Percentiles rank a stretch among this genome's conserved stretches.
Conservation (phyloP, 352 stramenopile species). For the Phytophthora tentaculata region DNA sequence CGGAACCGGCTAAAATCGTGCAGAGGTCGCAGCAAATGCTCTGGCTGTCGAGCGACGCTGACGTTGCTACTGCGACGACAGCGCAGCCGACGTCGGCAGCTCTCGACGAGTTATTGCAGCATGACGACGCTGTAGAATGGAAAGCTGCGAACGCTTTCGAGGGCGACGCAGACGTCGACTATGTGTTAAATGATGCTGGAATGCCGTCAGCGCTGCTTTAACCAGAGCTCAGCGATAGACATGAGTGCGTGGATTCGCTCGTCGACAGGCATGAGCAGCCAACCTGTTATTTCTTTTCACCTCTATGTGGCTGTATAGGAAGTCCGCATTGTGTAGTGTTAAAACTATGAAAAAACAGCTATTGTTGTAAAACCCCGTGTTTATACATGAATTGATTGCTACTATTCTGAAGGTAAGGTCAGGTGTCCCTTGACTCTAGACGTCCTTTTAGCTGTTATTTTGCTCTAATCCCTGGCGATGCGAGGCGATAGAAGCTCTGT, state of each 20-base stretch:
- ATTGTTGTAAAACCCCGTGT: conserved; percentile 2
- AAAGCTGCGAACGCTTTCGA: conserved; percentile 33
- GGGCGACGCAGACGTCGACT: conserved; percentile 22
- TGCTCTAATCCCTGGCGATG: conserved; percentile 12
- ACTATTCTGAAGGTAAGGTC: too few relatives aligned
- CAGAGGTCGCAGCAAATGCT: conserved; percentile 7
- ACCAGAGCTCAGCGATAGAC: conserved; percentile 22
- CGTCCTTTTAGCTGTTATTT: conserved; percentile 13
- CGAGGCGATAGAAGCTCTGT: background rate
- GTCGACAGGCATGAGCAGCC: conserved; percentile 21
- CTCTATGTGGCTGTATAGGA: conserved; percentile 25
- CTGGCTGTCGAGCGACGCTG: conserved; percentile 16
- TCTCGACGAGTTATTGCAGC: conserved; percentile 44
- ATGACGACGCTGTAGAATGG: conserved; percentile 39
- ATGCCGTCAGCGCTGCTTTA: conserved; percentile 40
- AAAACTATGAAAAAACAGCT: conserved; percentile 5
- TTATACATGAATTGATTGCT: too few relatives aligned
- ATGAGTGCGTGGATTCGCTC: too few relatives aligned
- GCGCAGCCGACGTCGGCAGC: conserved; percentile 24
- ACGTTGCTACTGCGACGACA: conserved; percentile 4
- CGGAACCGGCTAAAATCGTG: conserved; percentile 2
- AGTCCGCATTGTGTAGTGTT: conserved; percentile 16
- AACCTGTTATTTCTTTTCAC: conserved; percentile 17
- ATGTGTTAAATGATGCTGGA: conserved; percentile 35
- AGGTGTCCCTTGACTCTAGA: conserved; percentile 13